Evolutionary conservation across 1,139 yeast genomes (phyloP).

Genomic region (Hansenula lynferdii): DNA sequence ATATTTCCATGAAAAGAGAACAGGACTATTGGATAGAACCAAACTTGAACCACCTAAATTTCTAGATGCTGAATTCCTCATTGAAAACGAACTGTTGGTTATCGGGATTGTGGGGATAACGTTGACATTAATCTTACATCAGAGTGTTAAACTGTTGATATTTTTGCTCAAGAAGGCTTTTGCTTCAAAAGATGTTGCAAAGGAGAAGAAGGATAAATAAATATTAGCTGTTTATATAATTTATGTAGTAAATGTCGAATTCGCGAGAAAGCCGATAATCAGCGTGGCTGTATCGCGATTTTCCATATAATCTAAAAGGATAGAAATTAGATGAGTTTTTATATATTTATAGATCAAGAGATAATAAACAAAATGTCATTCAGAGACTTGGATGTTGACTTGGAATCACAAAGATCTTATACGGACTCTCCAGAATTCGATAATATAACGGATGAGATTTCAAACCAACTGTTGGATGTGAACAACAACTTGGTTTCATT

Average conservation of each 20-base stretch:
- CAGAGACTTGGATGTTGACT: conserved; percentile 30
- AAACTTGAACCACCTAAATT: conserved; percentile 11
- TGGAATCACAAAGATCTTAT: conserved; percentile 42
- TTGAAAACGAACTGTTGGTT: conserved; percentile 20
- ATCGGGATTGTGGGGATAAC: conserved; percentile 13
- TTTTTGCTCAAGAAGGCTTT: background rate
- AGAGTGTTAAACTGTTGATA: background rate
- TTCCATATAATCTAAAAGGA: no score
- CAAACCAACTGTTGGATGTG: conserved; percentile 45
- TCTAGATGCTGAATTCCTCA: conserved; percentile 17
- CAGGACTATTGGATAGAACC: conserved; percentile 19
- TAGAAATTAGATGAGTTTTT: no score
- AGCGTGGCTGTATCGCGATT: no score
- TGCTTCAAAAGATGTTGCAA: background rate
- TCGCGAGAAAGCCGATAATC: no score
- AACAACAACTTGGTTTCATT: conserved; percentile 50
- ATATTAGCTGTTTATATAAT: background rate
- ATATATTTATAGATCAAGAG: no score
- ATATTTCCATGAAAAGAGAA: conserved; percentile 25
- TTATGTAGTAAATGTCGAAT: no score
- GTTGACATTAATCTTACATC: conserved; percentile 1
- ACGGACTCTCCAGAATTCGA: conserved; percentile 59
- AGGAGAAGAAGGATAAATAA: conserved; percentile 1
- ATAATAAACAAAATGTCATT: conserved; percentile 24
- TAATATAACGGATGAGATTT: conserved; percentile 37